These are phyloP conservation scores for Triglochin maritima DNA, from an alignment of 106 monocot species.

Conservation along the genomic window DNA sequence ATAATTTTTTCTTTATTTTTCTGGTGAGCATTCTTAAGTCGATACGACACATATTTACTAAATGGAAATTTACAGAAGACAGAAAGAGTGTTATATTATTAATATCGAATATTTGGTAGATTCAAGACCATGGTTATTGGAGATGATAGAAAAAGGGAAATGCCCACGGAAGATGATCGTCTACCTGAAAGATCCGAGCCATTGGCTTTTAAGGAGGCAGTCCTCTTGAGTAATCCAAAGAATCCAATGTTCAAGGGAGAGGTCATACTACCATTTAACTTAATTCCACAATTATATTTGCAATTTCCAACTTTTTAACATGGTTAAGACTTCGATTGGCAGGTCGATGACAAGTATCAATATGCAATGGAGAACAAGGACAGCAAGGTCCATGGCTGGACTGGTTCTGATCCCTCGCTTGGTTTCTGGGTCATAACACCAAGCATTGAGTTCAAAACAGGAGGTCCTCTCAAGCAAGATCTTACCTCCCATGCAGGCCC, in stretches of 20 bases:
- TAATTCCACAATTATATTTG: not conserved
- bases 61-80: not conserved
- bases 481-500: slow-evolving; percentile 17
- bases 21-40: too few relatives aligned
- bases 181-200: not conserved
- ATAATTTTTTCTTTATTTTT: not conserved
- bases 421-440: slow-evolving; percentile 16
- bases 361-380: slow-evolving; percentile 18
- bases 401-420: slow-evolving; percentile 1
- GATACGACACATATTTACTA: too few relatives aligned
- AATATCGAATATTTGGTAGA: not conserved
- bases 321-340: not conserved
- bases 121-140: slow-evolving; percentile 18
- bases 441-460: slow-evolving; percentile 10
- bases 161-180: slow-evolving; percentile 17
- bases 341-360: slow-evolving; percentile 22
- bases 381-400: slow-evolving; percentile 20
- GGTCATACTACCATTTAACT: not conserved
- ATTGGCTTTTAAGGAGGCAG: slow-evolving; percentile 14
- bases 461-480: slow-evolving; percentile 15
- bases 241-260: slow-evolving; percentile 12
- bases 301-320: not conserved
- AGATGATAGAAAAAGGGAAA: slow-evolving; percentile 9
- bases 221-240: slow-evolving; percentile 7
- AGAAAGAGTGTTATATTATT: not conserved